Evolutionary conservation across 257 asterid species (phyloP).

Genomic region (Solanum chilense): DNA sequence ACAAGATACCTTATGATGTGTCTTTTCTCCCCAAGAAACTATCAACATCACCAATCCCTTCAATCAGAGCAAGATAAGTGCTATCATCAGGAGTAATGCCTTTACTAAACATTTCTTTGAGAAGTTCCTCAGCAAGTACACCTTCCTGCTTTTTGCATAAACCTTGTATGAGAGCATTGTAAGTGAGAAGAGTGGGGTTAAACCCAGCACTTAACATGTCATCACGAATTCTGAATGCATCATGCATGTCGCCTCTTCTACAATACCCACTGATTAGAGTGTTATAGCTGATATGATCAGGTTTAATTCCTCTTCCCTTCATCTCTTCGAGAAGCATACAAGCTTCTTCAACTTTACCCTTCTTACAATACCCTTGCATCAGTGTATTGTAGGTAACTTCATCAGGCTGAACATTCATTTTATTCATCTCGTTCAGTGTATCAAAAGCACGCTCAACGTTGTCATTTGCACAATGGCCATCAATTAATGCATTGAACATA

Average conservation of each 20-base stretch:
- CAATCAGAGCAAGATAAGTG: constrained; percentile 36
- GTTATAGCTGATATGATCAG: constrained; percentile 37
- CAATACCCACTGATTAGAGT: constrained; percentile 37
- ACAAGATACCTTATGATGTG: constrained; percentile 5
- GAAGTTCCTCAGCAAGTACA: constrained; percentile 30
- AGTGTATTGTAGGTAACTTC: constrained; percentile 37
- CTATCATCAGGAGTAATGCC: constrained; percentile 47
- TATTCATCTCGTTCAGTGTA: constrained; percentile 34
- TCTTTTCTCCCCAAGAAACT: constrained; percentile 5
- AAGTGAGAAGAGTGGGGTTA: constrained; percentile 25
- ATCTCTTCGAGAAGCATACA: constrained; percentile 25
- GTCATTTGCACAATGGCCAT: constrained; percentile 37
- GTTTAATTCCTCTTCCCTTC: constrained; percentile 31
- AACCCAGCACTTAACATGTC: constrained; percentile 36
- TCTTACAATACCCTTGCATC: constrained; percentile 42
- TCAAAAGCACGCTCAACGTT: constrained; percentile 27
- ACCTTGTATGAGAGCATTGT: constrained; percentile 47
- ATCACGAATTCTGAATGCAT: constrained; percentile 27
- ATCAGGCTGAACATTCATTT: constrained; percentile 36
- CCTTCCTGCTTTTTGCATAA: constrained; percentile 30
- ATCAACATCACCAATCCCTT: constrained; percentile 23
- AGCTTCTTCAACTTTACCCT: constrained; percentile 46
- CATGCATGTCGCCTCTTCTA: constrained; percentile 32
- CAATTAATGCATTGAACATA: constrained; percentile 45
- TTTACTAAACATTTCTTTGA: constrained; percentile 47